Base-by-base conservation (phyloP, 1,139 yeast genomes). In the Schizosaccharomyces versatilis region DNA sequence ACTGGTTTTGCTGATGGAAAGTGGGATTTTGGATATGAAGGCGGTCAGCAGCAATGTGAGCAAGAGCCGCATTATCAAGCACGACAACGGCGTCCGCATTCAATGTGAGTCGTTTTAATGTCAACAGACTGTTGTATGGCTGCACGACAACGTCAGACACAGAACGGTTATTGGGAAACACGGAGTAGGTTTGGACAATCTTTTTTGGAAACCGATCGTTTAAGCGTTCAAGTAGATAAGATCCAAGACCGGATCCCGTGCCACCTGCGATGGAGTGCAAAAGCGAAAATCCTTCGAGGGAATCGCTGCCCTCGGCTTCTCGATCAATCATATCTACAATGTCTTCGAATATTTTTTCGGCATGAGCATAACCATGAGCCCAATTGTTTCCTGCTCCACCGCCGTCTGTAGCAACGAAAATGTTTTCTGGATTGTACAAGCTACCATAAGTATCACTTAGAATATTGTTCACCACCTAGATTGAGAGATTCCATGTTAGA, bases 241-340 rank as follows among this genome's bases (percentile, higher is more conserved):
- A 84, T 0, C 98, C 98, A 51, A 86, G 78, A 7, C 98, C 98
- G 0, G 95, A 83, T 0, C 98, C 98, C 0, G 98, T 90, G 41
- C 98, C 98, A 36, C 98, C 98, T 0, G 96, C 97, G n/a, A 93
- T 94, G 14, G 96, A 84, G 66, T 90, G 98, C 57, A 88, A 68
- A 60, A 90, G 69, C 70, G 86, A 95, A 66, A 93, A 90, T 6
- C 94, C 94, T 59, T 86, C 90, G 56, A 88, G 70, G 57, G 84
- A 81, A 59, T 90, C 98, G 62, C 95, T 82, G 47, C 84, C 82
- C 64, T 90, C 98, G 49, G 88, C 76, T 63, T 90, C 97, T 58
- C 94, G 73, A 64, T 88, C 96, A 52, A 90, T 75, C 75, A 88
- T 78, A 63, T 85, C 90, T 59, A 84, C 63, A 52, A 90, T 70